Evolutionary conservation across 148 eudicot species (phyloP).

Genomic region (Beta vulgaris): DNA sequence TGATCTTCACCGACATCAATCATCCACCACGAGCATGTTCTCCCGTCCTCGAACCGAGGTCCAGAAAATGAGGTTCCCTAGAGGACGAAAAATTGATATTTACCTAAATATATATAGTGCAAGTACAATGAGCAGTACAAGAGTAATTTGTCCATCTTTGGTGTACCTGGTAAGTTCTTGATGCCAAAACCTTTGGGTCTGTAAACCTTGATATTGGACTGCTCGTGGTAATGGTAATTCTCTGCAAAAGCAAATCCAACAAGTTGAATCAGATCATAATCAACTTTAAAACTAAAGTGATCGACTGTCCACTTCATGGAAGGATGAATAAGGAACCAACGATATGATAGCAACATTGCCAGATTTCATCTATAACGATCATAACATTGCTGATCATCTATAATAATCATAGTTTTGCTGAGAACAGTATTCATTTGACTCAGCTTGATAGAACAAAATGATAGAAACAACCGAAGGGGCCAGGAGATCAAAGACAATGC

Average conservation of each 20-base stretch:
- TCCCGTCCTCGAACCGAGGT: constrained; percentile 74
- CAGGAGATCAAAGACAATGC: not conserved
- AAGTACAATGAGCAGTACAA: not conserved
- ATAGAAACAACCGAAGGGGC: too few species aligned
- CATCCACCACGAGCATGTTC: constrained; percentile 86
- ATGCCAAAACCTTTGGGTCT: constrained; percentile 84
- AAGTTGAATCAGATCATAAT: too few species aligned
- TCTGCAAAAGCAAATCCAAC: constrained; percentile 40
- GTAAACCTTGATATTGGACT: constrained; percentile 85
- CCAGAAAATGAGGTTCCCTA: constrained; percentile 91
- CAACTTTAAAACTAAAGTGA: not conserved
- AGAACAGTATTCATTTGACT: too few species aligned
- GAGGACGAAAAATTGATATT: not conserved
- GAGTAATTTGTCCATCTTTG: not conserved
- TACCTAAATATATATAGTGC: not conserved
- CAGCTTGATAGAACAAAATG: too few species aligned
- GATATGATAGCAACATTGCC: too few species aligned
- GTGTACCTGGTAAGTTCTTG: constrained; percentile 86
- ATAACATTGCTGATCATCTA: too few species aligned
- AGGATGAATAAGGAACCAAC: too few species aligned
- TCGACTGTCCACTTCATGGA: not conserved
- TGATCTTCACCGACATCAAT: constrained; percentile 77
- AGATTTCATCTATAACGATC: too few species aligned
- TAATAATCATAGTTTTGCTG: too few species aligned
- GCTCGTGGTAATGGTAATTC: constrained; percentile 60